Percentiles rank a stretch among this genome's conserved stretches.
Conservation (phyloP, 176 grass and related monocot species). For the Raddia distichophylla region DNA sequence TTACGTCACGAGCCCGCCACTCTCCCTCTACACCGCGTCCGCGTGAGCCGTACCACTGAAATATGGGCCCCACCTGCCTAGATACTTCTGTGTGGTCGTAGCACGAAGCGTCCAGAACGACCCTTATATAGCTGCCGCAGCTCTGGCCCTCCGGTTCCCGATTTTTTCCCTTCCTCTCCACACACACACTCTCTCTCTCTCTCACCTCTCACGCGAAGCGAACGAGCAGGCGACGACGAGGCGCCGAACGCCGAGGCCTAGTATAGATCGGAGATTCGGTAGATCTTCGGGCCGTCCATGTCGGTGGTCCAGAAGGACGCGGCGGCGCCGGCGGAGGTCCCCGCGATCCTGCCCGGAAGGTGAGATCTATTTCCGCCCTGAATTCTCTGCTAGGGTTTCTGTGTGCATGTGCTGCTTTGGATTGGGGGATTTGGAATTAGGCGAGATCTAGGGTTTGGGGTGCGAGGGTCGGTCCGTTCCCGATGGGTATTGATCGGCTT, state of each 20-base stretch:
- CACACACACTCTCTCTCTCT: not conserved
- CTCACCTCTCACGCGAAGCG: not conserved
- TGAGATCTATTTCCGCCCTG: constrained; percentile 26
- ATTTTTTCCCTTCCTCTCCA: no score
- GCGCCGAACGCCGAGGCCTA: constrained; percentile 5
- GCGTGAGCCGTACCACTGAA: not conserved
- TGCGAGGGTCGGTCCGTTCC: not conserved
- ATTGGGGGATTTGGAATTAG: not conserved
- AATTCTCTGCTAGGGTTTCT: not conserved
- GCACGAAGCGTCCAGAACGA: not conserved
- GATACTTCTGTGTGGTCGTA: constrained; percentile 24
- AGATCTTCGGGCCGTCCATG: constrained; percentile 31
- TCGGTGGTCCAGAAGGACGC: constrained; percentile 43
- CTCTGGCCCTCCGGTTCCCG: accelerated
- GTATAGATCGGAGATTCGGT: not conserved
- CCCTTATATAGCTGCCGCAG: not conserved
- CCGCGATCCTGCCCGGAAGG: constrained; percentile 44
- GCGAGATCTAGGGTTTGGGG: not conserved
- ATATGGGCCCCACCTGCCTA: not conserved
- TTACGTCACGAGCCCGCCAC: constrained; percentile 4
- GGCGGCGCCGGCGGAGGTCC: constrained; percentile 30
- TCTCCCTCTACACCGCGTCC: not conserved
- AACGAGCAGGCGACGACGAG: not conserved
- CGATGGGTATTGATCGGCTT: not conserved
- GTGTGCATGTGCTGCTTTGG: not conserved